These are phyloP conservation scores for Zopfia rhizophila DNA, from an alignment of 2,329 filamentous ascomycete species.

Conservation along the genomic window DNA sequence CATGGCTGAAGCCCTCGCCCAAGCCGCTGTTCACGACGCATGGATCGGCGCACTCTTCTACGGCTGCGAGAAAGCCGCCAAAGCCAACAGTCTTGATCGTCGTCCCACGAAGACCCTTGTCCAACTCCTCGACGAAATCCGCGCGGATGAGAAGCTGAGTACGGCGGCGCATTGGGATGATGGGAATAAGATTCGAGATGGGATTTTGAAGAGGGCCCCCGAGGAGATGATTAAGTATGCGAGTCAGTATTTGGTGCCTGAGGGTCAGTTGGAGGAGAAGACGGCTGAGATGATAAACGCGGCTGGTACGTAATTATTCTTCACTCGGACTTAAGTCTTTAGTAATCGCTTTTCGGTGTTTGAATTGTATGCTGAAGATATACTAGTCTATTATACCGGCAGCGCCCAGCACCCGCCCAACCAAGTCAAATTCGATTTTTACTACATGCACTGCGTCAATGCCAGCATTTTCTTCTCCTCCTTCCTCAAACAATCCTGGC, in stretches of 20 bases:
- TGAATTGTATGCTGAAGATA: background rate
- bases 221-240: constrained; percentile 72
- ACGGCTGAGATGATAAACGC: constrained; percentile 77
- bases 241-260: constrained; percentile 63
- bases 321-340: background rate
- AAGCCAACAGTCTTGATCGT: constrained; percentile 32
- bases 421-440: constrained; percentile 79
- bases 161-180: constrained; percentile 64
- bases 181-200: constrained; percentile 73
- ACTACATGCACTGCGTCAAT: constrained; percentile 81
- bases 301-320: constrained; percentile 52
- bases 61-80: constrained; percentile 61
- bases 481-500: constrained; percentile 70
- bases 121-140: constrained; percentile 70
- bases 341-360: background rate
- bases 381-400: constrained; percentile 63
- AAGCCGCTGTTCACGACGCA: constrained; percentile 75
- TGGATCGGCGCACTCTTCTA: constrained; percentile 67
- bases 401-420: constrained; percentile 70
- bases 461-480: constrained; percentile 76
- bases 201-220: constrained; percentile 70
- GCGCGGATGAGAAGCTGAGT: constrained; percentile 66
- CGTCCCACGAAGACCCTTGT: constrained; percentile 56
- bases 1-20: constrained; percentile 81
- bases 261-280: constrained; percentile 66